phyloP scores from a whole-genome alignment of 768 basidiomycete genomes.

The Pleurotus cornucopiae region DNA sequence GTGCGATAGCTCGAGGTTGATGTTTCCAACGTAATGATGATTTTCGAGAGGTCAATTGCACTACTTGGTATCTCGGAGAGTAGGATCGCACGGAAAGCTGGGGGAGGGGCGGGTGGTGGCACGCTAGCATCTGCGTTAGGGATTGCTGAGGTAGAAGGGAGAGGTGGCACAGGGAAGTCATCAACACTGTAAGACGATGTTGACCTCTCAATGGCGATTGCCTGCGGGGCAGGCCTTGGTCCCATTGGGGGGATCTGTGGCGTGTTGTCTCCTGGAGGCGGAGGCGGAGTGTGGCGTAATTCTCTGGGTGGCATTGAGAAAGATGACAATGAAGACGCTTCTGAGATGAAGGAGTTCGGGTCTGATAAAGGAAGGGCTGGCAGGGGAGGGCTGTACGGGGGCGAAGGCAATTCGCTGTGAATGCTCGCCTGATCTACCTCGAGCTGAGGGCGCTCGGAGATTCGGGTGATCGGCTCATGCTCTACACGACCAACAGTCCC shows the following conservation, averaged over 20 bases:
- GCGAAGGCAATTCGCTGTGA: constrained; percentile 20
- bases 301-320: constrained; percentile 28
- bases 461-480: neutral
- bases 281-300: constrained; percentile 26
- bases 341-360: neutral
- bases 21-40: constrained; percentile 73
- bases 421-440: neutral
- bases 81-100: constrained; percentile 59
- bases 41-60: constrained; percentile 49
- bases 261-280: constrained; percentile 13
- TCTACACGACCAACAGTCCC: neutral
- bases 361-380: constrained; percentile 43
- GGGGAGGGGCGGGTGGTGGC: constrained; percentile 36
- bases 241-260: no score
- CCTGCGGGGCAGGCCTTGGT: neutral
- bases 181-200: constrained; percentile 30
- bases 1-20: constrained; percentile 63
- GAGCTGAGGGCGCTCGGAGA: neutral
- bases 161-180: constrained; percentile 41
- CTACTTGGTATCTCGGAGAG: constrained; percentile 51
- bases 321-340: constrained; percentile 21
- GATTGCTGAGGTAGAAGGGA: constrained; percentile 33
- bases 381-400: constrained; percentile 46
- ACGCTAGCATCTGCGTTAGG: neutral
- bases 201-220: constrained; percentile 35